Evolutionary conservation across 2,329 filamentous ascomycete species (phyloP).

Genomic region (Pyrenochaeta sp.): DNA sequence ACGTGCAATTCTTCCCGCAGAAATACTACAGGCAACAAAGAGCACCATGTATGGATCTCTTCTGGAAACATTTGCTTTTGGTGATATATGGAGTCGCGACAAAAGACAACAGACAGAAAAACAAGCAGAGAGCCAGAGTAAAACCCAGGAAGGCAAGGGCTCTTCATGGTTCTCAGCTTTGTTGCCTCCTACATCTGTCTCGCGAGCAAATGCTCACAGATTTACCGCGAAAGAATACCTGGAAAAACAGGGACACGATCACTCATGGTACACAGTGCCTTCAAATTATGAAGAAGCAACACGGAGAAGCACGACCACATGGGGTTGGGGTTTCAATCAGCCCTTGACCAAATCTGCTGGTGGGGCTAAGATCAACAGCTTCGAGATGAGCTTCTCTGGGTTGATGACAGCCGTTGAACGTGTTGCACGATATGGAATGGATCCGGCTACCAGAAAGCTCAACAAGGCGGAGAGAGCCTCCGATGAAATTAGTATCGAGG

Average conservation of each 20-base stretch:
- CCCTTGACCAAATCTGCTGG: conserved; percentile 66
- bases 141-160: background rate
- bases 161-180: background rate
- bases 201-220: background rate
- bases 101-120: background rate
- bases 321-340: conserved; percentile 74
- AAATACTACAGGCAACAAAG: conserved; percentile 62
- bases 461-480: conserved; percentile 42
- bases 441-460: conserved; percentile 33
- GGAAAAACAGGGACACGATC: conserved; percentile 25
- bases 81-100: conserved; percentile 9
- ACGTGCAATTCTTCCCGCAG: conserved; percentile 74
- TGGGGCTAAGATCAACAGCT: conserved; percentile 40
- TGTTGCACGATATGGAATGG: conserved; percentile 56
- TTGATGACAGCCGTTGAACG: conserved; percentile 72
- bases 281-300: conserved; percentile 67
- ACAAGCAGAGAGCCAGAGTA: background rate
- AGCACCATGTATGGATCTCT: conserved; percentile 82
- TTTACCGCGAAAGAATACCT: conserved; percentile 33
- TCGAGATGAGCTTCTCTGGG: conserved; percentile 69
- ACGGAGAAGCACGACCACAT: conserved; percentile 55
- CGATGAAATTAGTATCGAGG: conserved; percentile 59
- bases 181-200: background rate
- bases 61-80: conserved; percentile 84
- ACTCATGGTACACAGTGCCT: conserved; percentile 67